A percentile compares a stretch with the other conserved stretches of the same genome.
Conservation (phyloP, 176 grass and related monocot species). For the Dendrocalamus sinicus region DNA sequence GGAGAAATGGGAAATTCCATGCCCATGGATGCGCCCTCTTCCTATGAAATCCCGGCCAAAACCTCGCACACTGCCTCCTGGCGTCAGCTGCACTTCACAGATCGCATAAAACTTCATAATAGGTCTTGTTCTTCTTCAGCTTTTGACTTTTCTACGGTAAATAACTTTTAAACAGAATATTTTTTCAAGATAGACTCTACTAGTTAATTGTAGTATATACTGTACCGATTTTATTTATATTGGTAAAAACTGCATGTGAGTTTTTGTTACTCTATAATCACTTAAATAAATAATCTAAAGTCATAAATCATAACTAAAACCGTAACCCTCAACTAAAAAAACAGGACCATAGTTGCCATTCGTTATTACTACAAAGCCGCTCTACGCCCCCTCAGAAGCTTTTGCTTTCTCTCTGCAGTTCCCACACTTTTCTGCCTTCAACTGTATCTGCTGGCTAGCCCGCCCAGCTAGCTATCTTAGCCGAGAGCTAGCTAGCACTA, state of each 20-base stretch:
- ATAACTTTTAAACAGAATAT: no score
- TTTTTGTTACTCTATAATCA: no score
- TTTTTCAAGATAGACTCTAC: no score
- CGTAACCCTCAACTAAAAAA: no score
- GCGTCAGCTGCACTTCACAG: background rate
- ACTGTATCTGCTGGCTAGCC: slow-evolving; percentile 29
- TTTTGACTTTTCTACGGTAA: no score
- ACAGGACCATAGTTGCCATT: no score
- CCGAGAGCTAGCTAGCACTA: background rate
- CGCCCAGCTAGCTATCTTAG: slow-evolving; percentile 17
- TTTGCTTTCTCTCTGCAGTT: slow-evolving; percentile 16
- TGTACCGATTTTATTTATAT: no score
- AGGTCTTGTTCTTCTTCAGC: no score
- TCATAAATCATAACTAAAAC: no score
- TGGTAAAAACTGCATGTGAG: no score
- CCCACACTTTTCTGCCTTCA: slow-evolving; percentile 12
- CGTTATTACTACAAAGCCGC: slow-evolving; percentile 23
- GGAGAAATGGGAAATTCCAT: background rate
- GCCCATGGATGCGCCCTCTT: background rate
- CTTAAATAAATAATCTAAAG: no score
- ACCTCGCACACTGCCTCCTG: background rate
- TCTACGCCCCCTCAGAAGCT: slow-evolving; percentile 43
- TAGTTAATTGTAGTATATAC: no score
- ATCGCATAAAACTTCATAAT: background rate
- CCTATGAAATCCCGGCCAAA: background rate